phyloP scores from a whole-genome alignment of 2,329 filamentous ascomycete species.

The Claviceps paspali region DNA sequence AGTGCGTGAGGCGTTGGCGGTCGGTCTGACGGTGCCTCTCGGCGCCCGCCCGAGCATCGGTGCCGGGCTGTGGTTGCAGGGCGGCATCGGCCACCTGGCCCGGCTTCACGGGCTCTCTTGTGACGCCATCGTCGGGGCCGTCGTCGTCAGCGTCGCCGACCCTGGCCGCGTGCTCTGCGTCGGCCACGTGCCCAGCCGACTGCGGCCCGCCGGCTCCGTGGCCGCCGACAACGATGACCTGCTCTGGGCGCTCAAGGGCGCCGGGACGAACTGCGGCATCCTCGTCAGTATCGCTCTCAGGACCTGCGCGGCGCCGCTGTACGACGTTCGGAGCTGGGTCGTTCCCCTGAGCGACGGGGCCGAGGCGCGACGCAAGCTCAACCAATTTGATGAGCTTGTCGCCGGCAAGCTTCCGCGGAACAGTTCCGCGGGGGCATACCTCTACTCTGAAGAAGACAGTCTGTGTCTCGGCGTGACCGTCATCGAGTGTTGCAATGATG shows the following conservation, averaged over 20 bases:
- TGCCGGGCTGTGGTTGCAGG: constrained; percentile 47
- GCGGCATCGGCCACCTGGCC: constrained; percentile 46
- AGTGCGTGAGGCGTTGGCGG: constrained; percentile 22
- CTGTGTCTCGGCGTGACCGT: background rate
- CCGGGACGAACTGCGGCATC: constrained; percentile 44
- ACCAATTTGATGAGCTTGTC: background rate
- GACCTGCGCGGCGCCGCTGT: constrained; percentile 25
- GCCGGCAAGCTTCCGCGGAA: background rate
- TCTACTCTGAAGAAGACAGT: background rate
- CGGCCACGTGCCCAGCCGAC: constrained; percentile 27
- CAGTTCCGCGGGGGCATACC: background rate
- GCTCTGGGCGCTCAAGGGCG: constrained; percentile 43
- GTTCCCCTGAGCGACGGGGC: constrained; percentile 16
- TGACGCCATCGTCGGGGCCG: constrained; percentile 44
- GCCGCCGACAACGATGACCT: constrained; percentile 33
- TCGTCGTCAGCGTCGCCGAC: constrained; percentile 35
- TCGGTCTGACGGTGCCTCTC: constrained; percentile 39
- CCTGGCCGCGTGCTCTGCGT: constrained; percentile 32
- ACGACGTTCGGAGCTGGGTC: constrained; percentile 25
- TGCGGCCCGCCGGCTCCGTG: background rate
- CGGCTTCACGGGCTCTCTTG: constrained; percentile 41
- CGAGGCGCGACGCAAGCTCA: constrained; percentile 3
- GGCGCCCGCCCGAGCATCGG: constrained; percentile 49
- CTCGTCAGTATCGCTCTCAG: constrained; percentile 37
- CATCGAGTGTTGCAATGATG: background rate